phyloP scores from a whole-genome alignment of 2,329 filamentous ascomycete genomes.

The Stagonosporopsis rhizophila region DNA sequence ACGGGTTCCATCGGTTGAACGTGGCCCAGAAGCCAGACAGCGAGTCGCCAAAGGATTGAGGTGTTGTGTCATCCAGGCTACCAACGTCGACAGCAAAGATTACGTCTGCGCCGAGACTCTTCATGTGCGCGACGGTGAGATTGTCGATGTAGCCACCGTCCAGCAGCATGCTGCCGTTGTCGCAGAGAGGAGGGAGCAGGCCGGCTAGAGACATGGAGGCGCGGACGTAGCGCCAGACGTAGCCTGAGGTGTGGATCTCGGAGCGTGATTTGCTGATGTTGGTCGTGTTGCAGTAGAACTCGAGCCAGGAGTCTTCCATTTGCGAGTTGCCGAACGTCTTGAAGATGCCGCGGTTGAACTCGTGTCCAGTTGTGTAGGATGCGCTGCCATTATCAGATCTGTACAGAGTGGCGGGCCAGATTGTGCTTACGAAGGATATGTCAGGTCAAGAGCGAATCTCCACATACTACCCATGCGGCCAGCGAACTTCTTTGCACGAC shows the following conservation, averaged over 20 bases:
- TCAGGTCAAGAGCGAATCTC: slow-evolving; percentile 96
- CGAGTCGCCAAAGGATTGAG: slow-evolving; percentile 91
- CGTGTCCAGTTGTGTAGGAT: slow-evolving; percentile 96
- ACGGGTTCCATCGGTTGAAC: slow-evolving; percentile 95
- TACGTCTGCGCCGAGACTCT: slow-evolving; percentile 86
- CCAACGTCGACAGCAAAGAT: slow-evolving; percentile 98
- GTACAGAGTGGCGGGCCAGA: background rate
- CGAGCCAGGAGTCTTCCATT: slow-evolving; percentile 98
- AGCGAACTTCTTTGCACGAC: slow-evolving; percentile 94
- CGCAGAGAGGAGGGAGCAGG: slow-evolving; percentile 88
- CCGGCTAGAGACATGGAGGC: slow-evolving; percentile 97
- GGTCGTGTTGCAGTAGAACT: slow-evolving; percentile 99
- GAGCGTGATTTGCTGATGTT: slow-evolving; percentile 94
- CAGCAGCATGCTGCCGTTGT: slow-evolving; percentile 95
- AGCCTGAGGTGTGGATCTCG: slow-evolving; percentile 94
- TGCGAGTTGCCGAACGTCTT: slow-evolving; percentile 97
- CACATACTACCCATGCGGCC: slow-evolving; percentile 99
- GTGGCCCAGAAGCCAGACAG: slow-evolving; percentile 95
- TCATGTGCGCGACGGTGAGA: slow-evolving; percentile 96
- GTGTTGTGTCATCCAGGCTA: slow-evolving; percentile 86
- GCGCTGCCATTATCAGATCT: slow-evolving; percentile 54
- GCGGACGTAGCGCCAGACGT: slow-evolving; percentile 95
- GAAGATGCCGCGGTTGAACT: slow-evolving; percentile 99
- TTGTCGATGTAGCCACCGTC: slow-evolving; percentile 98
- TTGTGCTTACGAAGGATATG: slow-evolving; percentile 76